phyloP scores from a whole-genome alignment of 345 rosid species.

The Rhizophora apiculata region DNA sequence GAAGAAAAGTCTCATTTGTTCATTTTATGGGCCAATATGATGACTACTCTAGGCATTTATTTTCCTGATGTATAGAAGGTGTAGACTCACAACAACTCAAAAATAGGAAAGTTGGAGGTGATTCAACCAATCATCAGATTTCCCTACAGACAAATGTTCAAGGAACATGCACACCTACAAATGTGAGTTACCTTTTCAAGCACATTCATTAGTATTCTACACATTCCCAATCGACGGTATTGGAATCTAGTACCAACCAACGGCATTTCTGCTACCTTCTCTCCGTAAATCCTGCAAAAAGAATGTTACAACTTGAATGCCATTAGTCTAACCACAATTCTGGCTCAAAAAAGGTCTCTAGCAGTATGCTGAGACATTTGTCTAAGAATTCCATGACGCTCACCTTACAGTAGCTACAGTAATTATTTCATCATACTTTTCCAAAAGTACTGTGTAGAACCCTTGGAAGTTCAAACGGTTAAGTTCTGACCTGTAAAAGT shows the following conservation, averaged over 20 bases:
- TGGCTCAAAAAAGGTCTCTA: conserved; percentile 21
- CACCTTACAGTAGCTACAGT: conserved; percentile 70
- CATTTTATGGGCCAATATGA: not conserved
- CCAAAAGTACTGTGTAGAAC: conserved; percentile 71
- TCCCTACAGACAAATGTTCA: too few relatives aligned
- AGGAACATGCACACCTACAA: not conserved
- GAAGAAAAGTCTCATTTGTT: not conserved
- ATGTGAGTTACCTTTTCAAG: conserved; percentile 52
- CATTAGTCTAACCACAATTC: not conserved
- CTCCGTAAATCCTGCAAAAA: conserved; percentile 51
- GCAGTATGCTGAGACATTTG: not conserved
- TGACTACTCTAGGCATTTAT: not conserved
- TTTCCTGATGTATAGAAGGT: not conserved
- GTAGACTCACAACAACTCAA: too few relatives aligned
- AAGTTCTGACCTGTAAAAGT: conserved; percentile 51
- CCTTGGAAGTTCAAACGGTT: conserved; percentile 70
- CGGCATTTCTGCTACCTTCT: conserved; percentile 69
- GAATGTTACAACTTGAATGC: conserved; percentile 8
- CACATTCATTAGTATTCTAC: conserved; percentile 49
- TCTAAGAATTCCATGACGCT: conserved; percentile 6
- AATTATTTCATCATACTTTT: conserved; percentile 63
- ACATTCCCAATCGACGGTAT: conserved; percentile 57
- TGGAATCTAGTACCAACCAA: conserved; percentile 51
- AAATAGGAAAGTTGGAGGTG: too few relatives aligned
- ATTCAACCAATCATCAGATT: too few relatives aligned